A percentile compares a stretch with the other conserved stretches of the same genome.
phyloP scores from a whole-genome alignment of 495 filamentous ascomycete genomes.

The Sphaerosporella brunnea region DNA sequence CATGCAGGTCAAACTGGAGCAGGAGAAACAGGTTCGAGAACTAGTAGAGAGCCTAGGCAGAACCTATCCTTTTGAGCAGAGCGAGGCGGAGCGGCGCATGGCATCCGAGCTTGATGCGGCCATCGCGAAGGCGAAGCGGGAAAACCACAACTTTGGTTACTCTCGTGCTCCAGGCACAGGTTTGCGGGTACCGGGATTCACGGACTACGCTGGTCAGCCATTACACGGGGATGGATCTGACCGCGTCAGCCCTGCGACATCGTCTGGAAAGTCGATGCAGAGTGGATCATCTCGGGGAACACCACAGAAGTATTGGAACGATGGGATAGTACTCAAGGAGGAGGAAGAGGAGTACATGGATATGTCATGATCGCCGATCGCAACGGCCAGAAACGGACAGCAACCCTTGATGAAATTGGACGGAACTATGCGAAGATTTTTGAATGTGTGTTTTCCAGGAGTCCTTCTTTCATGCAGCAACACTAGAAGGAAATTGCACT shows the following conservation, averaged over 20 bases:
- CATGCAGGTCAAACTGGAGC: constrained; percentile 65
- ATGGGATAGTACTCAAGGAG: constrained; percentile 67
- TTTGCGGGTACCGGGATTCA: constrained; percentile 80
- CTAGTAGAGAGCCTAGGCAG: constrained; percentile 52
- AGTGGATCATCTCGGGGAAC: constrained; percentile 22
- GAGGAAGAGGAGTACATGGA: constrained; percentile 94
- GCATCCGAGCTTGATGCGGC: constrained; percentile 75
- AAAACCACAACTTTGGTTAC: constrained; percentile 49
- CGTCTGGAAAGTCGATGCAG: constrained; percentile 18
- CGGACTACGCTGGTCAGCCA: constrained; percentile 71
- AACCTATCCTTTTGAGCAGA: constrained; percentile 60
- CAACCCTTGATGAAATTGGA: no score
- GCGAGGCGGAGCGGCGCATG: constrained; percentile 90
- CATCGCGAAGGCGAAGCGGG: constrained; percentile 56
- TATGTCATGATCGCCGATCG: constrained; percentile 32
- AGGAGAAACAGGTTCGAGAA: constrained; percentile 67
- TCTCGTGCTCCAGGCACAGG: constrained; percentile 67
- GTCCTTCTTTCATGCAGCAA: not conserved
- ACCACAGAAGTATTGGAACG: constrained; percentile 49
- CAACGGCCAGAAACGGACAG: no score
- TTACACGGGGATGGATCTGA: constrained; percentile 28
- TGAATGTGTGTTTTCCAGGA: not conserved
- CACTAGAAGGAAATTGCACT: not conserved
- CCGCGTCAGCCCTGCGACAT: constrained; percentile 19
- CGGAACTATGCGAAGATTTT: not conserved